phyloP scores from a whole-genome alignment of 371 early-diverging fungal genomes.

The Umbelopsis sp. region DNA sequence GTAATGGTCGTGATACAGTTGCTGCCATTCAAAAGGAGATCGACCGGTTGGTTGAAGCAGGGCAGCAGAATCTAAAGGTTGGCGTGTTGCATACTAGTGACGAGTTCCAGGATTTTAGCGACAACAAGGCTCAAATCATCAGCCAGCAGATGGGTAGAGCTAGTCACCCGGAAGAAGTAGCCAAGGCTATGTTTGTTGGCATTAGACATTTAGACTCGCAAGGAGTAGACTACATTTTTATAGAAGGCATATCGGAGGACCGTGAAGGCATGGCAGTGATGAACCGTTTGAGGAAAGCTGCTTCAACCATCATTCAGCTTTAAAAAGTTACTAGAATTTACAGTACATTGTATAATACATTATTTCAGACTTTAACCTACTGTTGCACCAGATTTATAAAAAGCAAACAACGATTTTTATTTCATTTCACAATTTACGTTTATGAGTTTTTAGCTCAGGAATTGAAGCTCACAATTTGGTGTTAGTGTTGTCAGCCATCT shows the following conservation, averaged over 20 bases:
- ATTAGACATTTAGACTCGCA: slow-evolving; percentile 83
- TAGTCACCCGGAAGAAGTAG: slow-evolving; percentile 68
- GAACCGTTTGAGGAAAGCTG: slow-evolving; percentile 97
- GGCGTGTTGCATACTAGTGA: slow-evolving; percentile 5
- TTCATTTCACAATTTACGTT: neutral
- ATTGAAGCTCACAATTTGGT: neutral
- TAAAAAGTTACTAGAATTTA: slow-evolving; percentile 11
- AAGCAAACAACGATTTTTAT: neutral
- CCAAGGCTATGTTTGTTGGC: slow-evolving; percentile 82
- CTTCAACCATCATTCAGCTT: slow-evolving; percentile 57
- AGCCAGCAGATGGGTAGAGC: slow-evolving; percentile 43
- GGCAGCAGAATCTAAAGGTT: neutral
- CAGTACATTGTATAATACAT: slow-evolving; percentile 1
- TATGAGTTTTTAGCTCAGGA: neutral
- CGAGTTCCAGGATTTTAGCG: neutral
- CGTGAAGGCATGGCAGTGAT: slow-evolving; percentile 96
- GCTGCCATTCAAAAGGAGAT: neutral
- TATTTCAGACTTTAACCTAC: too few species aligned
- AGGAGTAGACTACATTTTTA: slow-evolving; percentile 80
- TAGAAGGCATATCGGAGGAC: slow-evolving; percentile 83
- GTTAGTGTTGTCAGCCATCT: slow-evolving; percentile 17
- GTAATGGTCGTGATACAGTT: neutral
- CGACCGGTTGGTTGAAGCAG: neutral
- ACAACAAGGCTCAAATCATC: neutral
- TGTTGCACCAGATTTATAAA: neutral